Conservation (phyloP, 345 rosid species). For the Theobroma cacao region DNA sequence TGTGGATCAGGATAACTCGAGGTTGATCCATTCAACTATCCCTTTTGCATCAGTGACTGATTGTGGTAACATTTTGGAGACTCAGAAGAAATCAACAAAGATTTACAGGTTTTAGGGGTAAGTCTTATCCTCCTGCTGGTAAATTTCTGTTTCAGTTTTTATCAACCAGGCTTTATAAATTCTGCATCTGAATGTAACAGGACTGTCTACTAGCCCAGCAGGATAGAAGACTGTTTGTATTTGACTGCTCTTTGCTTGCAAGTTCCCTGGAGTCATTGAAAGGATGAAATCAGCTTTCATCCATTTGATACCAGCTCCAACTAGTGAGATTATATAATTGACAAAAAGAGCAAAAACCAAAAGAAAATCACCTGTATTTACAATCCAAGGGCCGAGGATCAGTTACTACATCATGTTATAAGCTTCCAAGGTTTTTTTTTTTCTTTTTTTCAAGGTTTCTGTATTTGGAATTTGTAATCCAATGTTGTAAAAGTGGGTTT, state of each 20-base stretch:
- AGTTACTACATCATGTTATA: background rate
- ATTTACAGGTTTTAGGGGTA: constrained; percentile 33
- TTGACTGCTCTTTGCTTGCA: background rate
- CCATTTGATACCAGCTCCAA: background rate
- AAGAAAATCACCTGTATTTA: background rate
- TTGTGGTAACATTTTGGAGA: constrained; percentile 17
- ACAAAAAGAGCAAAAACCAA: background rate
- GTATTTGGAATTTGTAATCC: background rate
- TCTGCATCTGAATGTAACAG: background rate
- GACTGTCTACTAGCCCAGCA: background rate
- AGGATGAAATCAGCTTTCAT: background rate
- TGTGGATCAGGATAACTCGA: constrained; percentile 26
- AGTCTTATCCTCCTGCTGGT: background rate
- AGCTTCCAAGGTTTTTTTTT: background rate
- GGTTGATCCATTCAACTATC: constrained; percentile 32
- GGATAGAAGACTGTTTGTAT: background rate
- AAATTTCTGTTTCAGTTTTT: background rate
- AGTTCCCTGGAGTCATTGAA: background rate
- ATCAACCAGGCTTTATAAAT: background rate
- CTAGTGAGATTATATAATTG: background rate
- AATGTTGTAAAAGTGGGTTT: background rate
- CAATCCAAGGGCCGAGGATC: background rate
- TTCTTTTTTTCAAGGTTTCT: background rate
- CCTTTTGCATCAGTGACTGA: constrained; percentile 27
- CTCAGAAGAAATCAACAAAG: constrained; percentile 33